phyloP scores from a whole-genome alignment of 164 flowering plant species.

The Chimonanthus salicifolius region DNA sequence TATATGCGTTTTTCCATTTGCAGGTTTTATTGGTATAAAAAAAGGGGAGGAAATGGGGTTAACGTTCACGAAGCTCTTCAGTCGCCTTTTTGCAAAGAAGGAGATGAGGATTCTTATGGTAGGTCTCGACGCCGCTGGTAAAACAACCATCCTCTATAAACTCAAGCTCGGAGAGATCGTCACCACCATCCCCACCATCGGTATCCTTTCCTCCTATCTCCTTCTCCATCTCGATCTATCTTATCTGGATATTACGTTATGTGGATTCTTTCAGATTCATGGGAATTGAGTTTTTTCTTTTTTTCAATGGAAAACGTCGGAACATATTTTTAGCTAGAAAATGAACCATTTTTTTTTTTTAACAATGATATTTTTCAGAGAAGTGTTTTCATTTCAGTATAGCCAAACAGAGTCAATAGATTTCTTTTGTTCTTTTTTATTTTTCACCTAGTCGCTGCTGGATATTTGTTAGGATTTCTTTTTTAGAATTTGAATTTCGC shows the following conservation, averaged over 20 bases:
- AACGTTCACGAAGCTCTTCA: constrained; percentile 58
- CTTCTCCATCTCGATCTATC: not conserved
- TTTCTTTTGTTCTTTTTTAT: too few species aligned
- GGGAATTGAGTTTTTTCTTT: not conserved
- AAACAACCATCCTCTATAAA: constrained; percentile 70
- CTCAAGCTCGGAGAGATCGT: constrained; percentile 73
- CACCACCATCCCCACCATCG: constrained; percentile 73
- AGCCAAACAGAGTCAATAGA: too few species aligned
- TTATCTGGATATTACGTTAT: not conserved
- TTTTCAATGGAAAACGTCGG: not conserved
- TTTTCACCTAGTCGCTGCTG: too few species aligned
- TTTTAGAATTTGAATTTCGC: too few species aligned
- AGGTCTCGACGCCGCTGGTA: constrained; percentile 76
- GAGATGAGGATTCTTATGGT: constrained; percentile 80
- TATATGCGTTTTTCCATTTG: not conserved
- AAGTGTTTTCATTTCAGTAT: too few species aligned
- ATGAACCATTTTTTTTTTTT: too few species aligned
- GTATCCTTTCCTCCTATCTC: constrained; percentile 16
- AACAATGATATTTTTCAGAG: too few species aligned
- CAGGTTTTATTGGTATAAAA: not conserved
- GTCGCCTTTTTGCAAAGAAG: constrained; percentile 64
- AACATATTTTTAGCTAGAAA: too few species aligned
- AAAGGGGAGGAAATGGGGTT: constrained; percentile 40
- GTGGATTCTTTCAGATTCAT: not conserved
- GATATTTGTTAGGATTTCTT: too few species aligned